Percentiles rank a stretch among this genome's conserved stretches.
Evolutionary conservation across 1,284 basidiomycete genomes (phyloP).

Genomic region (Sanguinoderma infundibulare): DNA sequence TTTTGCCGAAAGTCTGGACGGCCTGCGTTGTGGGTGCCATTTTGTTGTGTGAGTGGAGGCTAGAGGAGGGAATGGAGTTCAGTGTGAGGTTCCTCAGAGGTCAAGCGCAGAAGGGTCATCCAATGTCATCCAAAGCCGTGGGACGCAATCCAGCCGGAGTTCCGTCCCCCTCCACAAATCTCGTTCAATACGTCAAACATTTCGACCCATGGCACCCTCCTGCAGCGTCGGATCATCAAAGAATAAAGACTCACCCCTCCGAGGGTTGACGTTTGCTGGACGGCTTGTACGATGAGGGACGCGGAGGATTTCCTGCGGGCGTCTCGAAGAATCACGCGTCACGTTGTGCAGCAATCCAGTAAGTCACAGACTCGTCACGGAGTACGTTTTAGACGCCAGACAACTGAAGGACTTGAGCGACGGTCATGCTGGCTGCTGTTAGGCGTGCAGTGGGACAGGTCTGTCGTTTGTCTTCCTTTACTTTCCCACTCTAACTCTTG

Average conservation of each 20-base stretch:
- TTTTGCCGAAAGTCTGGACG: constrained; percentile 98
- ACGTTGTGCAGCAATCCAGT: not conserved
- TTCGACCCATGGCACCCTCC: not conserved
- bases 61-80: constrained; percentile 14
- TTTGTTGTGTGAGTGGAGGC: constrained; percentile 39
- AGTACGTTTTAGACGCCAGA: constrained; percentile 13
- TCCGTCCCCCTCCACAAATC: constrained; percentile 10
- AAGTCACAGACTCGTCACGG: not conserved
- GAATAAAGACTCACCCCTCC: constrained; percentile 45
- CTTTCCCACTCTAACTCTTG: not conserved
- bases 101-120: constrained; percentile 40
- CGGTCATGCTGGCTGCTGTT: constrained; percentile 34
- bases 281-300: constrained; percentile 27
- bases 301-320: constrained; percentile 29
- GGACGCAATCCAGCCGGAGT: constrained; percentile 45
- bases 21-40: constrained; percentile 83
- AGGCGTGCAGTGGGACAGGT: constrained; percentile 34
- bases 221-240: constrained; percentile 16
- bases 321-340: constrained; percentile 9
- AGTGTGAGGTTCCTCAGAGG: constrained; percentile 12
- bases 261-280: constrained; percentile 38
- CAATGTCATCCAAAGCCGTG: constrained; percentile 42
- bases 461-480: not conserved
- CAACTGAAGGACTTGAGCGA: constrained; percentile 11
- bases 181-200: constrained; percentile 10